Percentiles rank a stretch among this genome's conserved stretches.
Evolutionary conservation across 129 eudicot genomes (phyloP).

Genomic region (Saposhnikovia divaricata): DNA sequence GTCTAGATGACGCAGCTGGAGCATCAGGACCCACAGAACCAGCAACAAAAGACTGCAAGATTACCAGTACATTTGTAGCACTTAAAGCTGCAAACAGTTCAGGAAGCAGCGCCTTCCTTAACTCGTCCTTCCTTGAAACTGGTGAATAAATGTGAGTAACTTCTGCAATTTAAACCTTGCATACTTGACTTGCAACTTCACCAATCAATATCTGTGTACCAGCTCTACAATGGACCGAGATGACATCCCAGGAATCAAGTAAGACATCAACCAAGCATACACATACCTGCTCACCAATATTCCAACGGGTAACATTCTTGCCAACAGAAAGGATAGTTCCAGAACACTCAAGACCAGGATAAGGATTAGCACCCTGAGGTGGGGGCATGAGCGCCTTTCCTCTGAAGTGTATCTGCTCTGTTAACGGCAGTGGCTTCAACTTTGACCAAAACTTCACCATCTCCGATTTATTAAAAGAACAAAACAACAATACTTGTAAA

Average conservation of each 20-base stretch:
- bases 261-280: too few species aligned
- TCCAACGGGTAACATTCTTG: conserved; percentile 66
- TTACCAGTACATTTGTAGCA: background rate
- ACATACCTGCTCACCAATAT: conserved; percentile 44
- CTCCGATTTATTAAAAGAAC: conserved; percentile 12
- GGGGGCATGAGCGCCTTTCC: conserved; percentile 68
- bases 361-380: conserved; percentile 61
- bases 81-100: background rate
- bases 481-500: too few species aligned
- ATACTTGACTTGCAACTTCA: too few species aligned
- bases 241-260: too few species aligned
- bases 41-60: background rate
- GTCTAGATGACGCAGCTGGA: background rate
- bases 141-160: too few species aligned
- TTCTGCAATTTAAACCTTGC: too few species aligned
- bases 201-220: too few species aligned
- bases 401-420: conserved; percentile 90
- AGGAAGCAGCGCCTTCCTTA: background rate
- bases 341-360: conserved; percentile 87
- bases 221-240: too few species aligned
- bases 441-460: conserved; percentile 65
- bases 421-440: conserved; percentile 79
- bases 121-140: too few species aligned
- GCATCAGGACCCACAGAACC: background rate
- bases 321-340: conserved; percentile 67